Evolutionary conservation across 2,329 filamentous ascomycete species (phyloP).

Genomic region (Aspergillus udagawae): DNA sequence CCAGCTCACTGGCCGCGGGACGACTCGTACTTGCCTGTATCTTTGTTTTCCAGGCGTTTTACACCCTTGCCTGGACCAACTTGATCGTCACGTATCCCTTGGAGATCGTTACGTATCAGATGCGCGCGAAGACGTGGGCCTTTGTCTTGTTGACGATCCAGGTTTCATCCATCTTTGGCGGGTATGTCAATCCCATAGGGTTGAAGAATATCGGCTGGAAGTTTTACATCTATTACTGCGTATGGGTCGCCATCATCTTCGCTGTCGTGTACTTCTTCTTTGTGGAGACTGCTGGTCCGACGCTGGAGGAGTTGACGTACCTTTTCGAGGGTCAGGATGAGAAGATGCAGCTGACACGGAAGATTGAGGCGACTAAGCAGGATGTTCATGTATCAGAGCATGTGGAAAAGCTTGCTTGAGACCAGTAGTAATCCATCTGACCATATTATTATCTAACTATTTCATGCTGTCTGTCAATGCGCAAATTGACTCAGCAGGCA

Average conservation of each 20-base stretch:
- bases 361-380: neutral
- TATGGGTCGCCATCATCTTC: conserved; percentile 27
- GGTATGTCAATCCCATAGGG: conserved; percentile 26
- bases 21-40: conserved; percentile 41
- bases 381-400: neutral
- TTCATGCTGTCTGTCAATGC: neutral
- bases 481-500: neutral
- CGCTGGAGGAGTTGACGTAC: conserved; percentile 36
- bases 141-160: conserved; percentile 40
- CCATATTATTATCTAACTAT: neutral
- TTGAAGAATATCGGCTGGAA: conserved; percentile 23
- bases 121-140: conserved; percentile 42
- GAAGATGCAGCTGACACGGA: neutral
- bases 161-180: conserved; percentile 17
- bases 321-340: conserved; percentile 14
- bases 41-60: conserved; percentile 42
- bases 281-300: conserved; percentile 30
- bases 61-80: conserved; percentile 44
- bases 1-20: conserved; percentile 22
- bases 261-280: conserved; percentile 35
- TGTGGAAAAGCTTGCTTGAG: neutral
- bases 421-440: neutral
- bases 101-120: conserved; percentile 41
- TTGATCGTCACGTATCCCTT: conserved; percentile 44
- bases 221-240: conserved; percentile 24